A percentile compares a stretch with the other conserved stretches of the same genome.
Evolutionary conservation across 2,329 filamentous ascomycete species (phyloP).

Genomic region (Fusarium newnesense): DNA sequence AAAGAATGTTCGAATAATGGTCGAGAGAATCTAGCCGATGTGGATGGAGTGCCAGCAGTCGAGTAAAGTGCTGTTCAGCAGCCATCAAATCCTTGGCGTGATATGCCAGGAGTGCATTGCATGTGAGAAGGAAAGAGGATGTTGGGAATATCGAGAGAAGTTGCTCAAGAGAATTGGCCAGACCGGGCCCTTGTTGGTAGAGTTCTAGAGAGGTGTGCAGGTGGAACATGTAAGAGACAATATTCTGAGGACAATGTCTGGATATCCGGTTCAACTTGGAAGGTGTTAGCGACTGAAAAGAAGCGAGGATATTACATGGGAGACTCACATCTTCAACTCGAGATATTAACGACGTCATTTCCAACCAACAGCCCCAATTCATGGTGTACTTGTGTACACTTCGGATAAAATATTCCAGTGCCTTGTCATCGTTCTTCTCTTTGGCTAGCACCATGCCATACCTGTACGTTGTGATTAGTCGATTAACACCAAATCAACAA

Average conservation of each 20-base stretch:
- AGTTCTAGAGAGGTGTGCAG: slow-evolving; percentile 91
- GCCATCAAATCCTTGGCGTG: slow-evolving; percentile 84
- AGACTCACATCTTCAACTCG: slow-evolving; percentile 81
- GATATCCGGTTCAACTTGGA: slow-evolving; percentile 75
- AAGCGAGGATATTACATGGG: slow-evolving; percentile 36
- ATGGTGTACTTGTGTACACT: slow-evolving; percentile 91
- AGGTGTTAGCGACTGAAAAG: slow-evolving; percentile 14
- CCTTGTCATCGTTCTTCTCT: slow-evolving; percentile 87
- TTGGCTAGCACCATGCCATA: slow-evolving; percentile 92
- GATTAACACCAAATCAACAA: not conserved
- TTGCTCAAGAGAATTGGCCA: slow-evolving; percentile 79
- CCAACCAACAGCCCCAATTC: slow-evolving; percentile 98
- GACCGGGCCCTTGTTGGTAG: slow-evolving; percentile 82
- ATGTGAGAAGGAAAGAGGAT: slow-evolving; percentile 90
- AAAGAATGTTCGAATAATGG: slow-evolving; percentile 97
- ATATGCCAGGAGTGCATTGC: slow-evolving; percentile 87
- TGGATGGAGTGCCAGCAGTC: slow-evolving; percentile 79
- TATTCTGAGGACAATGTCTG: slow-evolving; percentile 82
- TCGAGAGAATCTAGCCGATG: slow-evolving; percentile 88
- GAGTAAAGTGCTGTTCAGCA: slow-evolving; percentile 76
- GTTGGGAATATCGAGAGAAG: slow-evolving; percentile 86
- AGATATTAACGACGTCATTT: slow-evolving; percentile 83
- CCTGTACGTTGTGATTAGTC: slow-evolving; percentile 47
- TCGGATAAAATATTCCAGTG: slow-evolving; percentile 85
- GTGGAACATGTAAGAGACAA: slow-evolving; percentile 94